phyloP scores from a whole-genome alignment of 768 basidiomycete species.

The Trametes gibbosa region DNA sequence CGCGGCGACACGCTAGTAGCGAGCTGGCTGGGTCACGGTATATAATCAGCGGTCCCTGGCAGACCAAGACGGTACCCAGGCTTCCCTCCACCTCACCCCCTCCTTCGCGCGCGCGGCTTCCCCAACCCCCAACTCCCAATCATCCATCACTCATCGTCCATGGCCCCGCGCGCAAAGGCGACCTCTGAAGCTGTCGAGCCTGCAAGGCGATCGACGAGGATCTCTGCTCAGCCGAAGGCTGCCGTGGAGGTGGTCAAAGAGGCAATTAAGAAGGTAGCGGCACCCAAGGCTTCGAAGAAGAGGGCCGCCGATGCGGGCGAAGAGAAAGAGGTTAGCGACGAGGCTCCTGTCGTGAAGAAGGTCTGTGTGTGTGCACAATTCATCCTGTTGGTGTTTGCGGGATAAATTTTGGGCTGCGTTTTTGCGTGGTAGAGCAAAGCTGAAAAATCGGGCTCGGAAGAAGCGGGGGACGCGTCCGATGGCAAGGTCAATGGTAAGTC shows the following conservation, averaged over 20 bases:
- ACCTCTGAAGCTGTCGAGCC: slow-evolving; percentile 31
- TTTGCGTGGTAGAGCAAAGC: slow-evolving; percentile 15
- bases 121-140: neutral
- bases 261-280: slow-evolving; percentile 33
- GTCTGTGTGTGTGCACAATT: neutral
- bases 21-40: slow-evolving; percentile 6
- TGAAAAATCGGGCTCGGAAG: slow-evolving; percentile 6
- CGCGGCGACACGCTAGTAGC: slow-evolving; percentile 13
- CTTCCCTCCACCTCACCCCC: neutral
- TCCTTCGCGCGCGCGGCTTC: neutral
- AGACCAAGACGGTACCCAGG: slow-evolving; percentile 9
- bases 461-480: neutral
- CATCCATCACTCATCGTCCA: slow-evolving; percentile 8
- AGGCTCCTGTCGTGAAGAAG: slow-evolving; percentile 25
- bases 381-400: neutral
- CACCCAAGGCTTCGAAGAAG: slow-evolving; percentile 36
- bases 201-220: slow-evolving; percentile 55
- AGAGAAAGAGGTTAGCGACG: slow-evolving; percentile 16
- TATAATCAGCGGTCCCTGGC: slow-evolving; percentile 6
- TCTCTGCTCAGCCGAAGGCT: slow-evolving; percentile 45
- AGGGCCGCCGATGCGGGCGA: slow-evolving; percentile 30
- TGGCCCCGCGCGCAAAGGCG: slow-evolving; percentile 23
- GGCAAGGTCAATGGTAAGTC: slow-evolving; percentile 1
- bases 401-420: neutral
- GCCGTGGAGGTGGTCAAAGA: slow-evolving; percentile 30